Conservation (phyloP, 805 yeast genomes). For the Ogataea corticis region DNA sequence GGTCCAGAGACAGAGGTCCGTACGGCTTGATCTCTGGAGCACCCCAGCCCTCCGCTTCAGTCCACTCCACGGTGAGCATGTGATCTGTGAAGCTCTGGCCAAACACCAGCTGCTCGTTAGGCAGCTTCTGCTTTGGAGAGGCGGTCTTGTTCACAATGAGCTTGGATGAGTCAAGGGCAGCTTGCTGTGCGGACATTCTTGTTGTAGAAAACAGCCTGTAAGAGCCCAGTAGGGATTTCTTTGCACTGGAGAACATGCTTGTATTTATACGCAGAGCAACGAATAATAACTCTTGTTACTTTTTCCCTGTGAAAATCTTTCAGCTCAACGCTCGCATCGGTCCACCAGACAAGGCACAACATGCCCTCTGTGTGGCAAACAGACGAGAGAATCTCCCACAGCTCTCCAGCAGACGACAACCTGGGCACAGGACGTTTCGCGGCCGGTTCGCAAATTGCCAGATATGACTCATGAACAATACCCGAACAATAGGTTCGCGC, state of each 20-base stretch:
- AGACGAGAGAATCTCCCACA: background rate
- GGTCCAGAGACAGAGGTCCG: conserved; percentile 74
- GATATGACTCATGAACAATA: background rate
- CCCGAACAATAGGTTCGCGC: conserved; percentile 3
- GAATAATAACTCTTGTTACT: background rate
- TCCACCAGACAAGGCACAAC: background rate
- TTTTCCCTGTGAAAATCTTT: conserved; percentile 1
- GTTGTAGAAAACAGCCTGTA: conserved; percentile 4
- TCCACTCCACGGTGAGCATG: conserved; percentile 88
- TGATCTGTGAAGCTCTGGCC: conserved; percentile 84
- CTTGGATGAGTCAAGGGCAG: conserved; percentile 56
- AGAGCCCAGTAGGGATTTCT: background rate
- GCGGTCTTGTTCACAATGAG: conserved; percentile 47
- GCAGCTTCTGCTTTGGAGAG: conserved; percentile 53
- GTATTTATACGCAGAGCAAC: background rate
- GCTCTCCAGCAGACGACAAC: too few relatives aligned
- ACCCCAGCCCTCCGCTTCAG: conserved; percentile 75
- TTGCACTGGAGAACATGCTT: conserved; percentile 2
- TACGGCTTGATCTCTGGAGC: conserved; percentile 88
- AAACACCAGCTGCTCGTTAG: conserved; percentile 65
- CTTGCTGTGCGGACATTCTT: conserved; percentile 26
- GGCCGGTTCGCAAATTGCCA: conserved; percentile 3
- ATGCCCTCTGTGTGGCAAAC: conserved; percentile 4
- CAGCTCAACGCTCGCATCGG: background rate
- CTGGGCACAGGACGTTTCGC: background rate